A percentile compares a stretch with the other conserved stretches of the same genome.
phyloP scores from a whole-genome alignment of 768 basidiomycete genomes.

The Auricularia auricula-judae region DNA sequence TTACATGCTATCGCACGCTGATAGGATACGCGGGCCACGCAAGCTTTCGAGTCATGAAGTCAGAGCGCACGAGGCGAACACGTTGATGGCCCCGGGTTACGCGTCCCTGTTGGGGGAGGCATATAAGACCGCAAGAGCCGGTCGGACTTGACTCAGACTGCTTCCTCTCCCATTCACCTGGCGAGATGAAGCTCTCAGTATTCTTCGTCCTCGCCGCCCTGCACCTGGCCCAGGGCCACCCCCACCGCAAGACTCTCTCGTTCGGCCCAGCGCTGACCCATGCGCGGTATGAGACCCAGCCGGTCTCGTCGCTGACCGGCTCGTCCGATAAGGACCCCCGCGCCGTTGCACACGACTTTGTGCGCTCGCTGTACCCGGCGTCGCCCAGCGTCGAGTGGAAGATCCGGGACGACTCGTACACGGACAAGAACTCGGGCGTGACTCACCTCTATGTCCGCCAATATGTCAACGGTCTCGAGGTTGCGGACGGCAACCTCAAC shows the following conservation, averaged over 20 bases:
- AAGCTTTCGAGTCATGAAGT: no score
- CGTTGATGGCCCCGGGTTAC: no score
- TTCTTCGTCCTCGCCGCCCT: slow-evolving; percentile 1
- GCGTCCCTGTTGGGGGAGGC: neutral
- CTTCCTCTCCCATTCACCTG: neutral
- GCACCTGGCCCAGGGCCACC: neutral
- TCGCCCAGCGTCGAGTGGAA: neutral
- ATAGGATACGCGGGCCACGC: no score
- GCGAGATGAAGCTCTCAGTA: neutral
- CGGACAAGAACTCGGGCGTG: slow-evolving; percentile 74
- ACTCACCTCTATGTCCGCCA: slow-evolving; percentile 86
- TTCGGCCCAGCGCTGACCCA: slow-evolving; percentile 78
- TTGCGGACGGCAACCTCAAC: slow-evolving; percentile 86
- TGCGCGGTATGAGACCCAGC: slow-evolving; percentile 29
- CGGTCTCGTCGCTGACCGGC: slow-evolving; percentile 25
- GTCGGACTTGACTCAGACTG: neutral
- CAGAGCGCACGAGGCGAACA: no score
- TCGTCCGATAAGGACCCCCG: slow-evolving; percentile 34
- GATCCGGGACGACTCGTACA: slow-evolving; percentile 78
- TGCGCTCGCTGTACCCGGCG: neutral
- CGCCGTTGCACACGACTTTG: slow-evolving; percentile 31
- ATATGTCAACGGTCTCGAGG: slow-evolving; percentile 74
- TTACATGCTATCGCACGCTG: no score
- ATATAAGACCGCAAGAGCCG: neutral
- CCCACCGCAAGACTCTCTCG: slow-evolving; percentile 71